Percentiles rank a stretch among this genome's conserved stretches.
Conservation (phyloP, 2,329 filamentous ascomycete genomes). For the Daldinia eschscholtzii region DNA sequence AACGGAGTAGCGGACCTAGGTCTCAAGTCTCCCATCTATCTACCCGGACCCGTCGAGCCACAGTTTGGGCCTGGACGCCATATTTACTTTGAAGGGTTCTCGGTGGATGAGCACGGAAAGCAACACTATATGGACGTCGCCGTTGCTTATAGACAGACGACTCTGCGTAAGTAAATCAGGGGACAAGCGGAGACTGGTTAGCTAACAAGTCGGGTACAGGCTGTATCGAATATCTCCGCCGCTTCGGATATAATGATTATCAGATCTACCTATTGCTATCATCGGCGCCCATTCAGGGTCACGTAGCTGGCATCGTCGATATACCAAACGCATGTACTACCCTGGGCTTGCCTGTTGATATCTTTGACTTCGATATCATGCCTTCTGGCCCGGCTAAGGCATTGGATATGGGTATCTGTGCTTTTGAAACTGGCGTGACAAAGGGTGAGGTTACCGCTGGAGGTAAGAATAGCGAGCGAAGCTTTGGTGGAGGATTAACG, state of each 20-base stretch:
- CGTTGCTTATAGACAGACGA: conserved; percentile 87
- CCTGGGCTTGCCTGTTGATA: conserved; percentile 88
- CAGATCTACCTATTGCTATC: conserved; percentile 89
- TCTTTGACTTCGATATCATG: conserved; percentile 93
- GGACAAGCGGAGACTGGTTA: background rate
- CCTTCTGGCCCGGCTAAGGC: conserved; percentile 67
- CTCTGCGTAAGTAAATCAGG: conserved; percentile 61
- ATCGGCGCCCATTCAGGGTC: conserved; percentile 88
- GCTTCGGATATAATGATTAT: conserved; percentile 78
- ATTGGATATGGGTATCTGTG: conserved; percentile 78
- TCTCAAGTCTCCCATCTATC: conserved; percentile 86
- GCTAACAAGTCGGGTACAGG: conserved; percentile 52
- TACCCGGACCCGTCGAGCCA: conserved; percentile 88
- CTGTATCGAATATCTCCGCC: conserved; percentile 81
- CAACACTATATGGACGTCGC: conserved; percentile 91
- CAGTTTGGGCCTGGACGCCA: conserved; percentile 86
- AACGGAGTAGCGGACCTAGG: conserved; percentile 78
- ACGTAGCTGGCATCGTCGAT: conserved; percentile 90
- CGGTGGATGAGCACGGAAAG: conserved; percentile 87
- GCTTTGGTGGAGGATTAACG: conserved; percentile 65
- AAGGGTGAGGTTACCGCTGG: conserved; percentile 60
- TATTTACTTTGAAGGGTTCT: conserved; percentile 91
- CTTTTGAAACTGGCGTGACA: conserved; percentile 66
- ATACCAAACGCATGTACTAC: conserved; percentile 94
- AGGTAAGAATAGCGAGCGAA: conserved; percentile 61